Conservation (phyloP, 495 filamentous ascomycete genomes). For the Talaromyces proteolyticus region DNA sequence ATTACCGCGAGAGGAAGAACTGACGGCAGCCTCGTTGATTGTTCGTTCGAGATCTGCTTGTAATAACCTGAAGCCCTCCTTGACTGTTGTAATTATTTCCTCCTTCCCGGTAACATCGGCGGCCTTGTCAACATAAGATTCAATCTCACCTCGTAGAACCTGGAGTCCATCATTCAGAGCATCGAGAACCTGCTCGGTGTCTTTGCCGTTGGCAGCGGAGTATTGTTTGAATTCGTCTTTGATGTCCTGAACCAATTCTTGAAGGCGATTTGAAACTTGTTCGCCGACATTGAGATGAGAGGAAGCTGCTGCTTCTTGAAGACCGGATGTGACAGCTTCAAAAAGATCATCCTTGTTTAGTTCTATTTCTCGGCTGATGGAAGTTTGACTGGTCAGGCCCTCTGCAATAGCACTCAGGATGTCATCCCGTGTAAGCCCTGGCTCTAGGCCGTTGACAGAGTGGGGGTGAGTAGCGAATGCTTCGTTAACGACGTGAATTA, state of each 20-base stretch:
- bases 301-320: conserved; percentile 44
- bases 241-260: conserved; percentile 70
- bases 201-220: conserved; percentile 63
- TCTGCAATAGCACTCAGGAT: conserved; percentile 53
- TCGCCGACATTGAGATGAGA: conserved; percentile 48
- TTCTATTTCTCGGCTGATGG: conserved; percentile 49
- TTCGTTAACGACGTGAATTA: conserved; percentile 51
- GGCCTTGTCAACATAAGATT: conserved; percentile 67
- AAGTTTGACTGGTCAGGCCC: conserved; percentile 44
- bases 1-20: conserved; percentile 26
- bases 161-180: conserved; percentile 83
- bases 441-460: conserved; percentile 14
- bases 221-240: conserved; percentile 70
- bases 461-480: conserved; percentile 44
- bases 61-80: conserved; percentile 64
- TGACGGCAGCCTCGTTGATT: conserved; percentile 36
- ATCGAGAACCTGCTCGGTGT: conserved; percentile 77
- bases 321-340: conserved; percentile 56
- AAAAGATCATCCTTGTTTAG: conserved; percentile 59
- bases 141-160: conserved; percentile 70
- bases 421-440: conserved; percentile 40
- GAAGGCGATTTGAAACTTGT: conserved; percentile 66
- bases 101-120: conserved; percentile 63
- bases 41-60: conserved; percentile 64
- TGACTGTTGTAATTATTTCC: conserved; percentile 71